Conservation (phyloP, 305 asterid species). For the Petunia hybrid region DNA sequence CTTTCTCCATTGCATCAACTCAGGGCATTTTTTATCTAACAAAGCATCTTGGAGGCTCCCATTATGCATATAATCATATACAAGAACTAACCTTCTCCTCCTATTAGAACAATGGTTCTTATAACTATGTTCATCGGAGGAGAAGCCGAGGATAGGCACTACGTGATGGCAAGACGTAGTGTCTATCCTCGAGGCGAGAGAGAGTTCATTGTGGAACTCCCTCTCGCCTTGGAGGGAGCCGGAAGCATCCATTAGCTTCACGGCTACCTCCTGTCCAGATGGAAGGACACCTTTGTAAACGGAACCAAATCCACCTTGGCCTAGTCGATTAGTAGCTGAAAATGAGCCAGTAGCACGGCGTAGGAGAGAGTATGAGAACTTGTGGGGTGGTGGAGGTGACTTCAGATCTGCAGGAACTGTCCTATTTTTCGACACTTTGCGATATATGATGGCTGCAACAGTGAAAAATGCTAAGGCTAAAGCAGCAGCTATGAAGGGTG, state of each 20-base stretch:
- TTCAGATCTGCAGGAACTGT: constrained; percentile 88
- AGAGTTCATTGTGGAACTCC: constrained; percentile 84
- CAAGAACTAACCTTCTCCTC: constrained; percentile 60
- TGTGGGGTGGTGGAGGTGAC: constrained; percentile 64
- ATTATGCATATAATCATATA: constrained; percentile 81
- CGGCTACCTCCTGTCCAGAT: constrained; percentile 80
- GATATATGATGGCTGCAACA: constrained; percentile 56
- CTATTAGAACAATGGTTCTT: constrained; percentile 37
- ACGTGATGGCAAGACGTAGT: constrained; percentile 61
- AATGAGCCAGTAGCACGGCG: constrained; percentile 70
- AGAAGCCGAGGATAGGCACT: constrained; percentile 78
- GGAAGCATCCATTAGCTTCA: constrained; percentile 73
- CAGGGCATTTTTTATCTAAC: constrained; percentile 71
- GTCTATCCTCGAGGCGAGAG: constrained; percentile 66
- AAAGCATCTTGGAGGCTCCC: constrained; percentile 87
- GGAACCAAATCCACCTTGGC: constrained; percentile 96
- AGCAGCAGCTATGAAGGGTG: constrained; percentile 61
- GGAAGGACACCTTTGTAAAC: constrained; percentile 78
- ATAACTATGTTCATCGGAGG: constrained; percentile 47
- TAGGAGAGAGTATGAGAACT: constrained; percentile 64
- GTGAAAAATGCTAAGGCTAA: constrained; percentile 54
- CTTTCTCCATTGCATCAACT: constrained; percentile 73
- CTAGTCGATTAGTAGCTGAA: constrained; percentile 67
- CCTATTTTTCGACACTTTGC: constrained; percentile 70
- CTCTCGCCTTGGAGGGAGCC: constrained; percentile 82